Percentiles rank a stretch among this genome's conserved stretches.
phyloP scores from a whole-genome alignment of 2,329 filamentous ascomycete genomes.

The Rosellinia necatrix region DNA sequence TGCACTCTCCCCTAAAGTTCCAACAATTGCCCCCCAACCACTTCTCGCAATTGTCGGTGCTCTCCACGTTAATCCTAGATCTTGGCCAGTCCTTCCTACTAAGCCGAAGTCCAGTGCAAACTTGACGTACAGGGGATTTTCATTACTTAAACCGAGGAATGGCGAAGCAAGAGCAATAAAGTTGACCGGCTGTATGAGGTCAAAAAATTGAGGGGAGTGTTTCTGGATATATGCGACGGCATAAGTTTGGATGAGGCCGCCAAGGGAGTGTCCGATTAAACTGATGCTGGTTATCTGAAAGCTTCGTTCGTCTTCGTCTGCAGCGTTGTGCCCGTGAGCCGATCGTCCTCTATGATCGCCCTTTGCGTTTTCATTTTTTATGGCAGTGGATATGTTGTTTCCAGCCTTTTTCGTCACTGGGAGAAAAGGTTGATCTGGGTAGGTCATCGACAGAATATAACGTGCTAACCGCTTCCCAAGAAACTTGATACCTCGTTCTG shows the following conservation, averaged over 20 bases:
- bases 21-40: conserved; percentile 87
- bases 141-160: conserved; percentile 90
- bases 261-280: conserved; percentile 90
- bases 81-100: conserved; percentile 93
- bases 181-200: conserved; percentile 83
- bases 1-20: conserved; percentile 74
- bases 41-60: conserved; percentile 83
- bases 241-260: conserved; percentile 89
- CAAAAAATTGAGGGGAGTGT: conserved; percentile 89
- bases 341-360: conserved; percentile 52
- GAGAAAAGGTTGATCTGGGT: conserved; percentile 88
- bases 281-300: conserved; percentile 94
- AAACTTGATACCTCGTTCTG: conserved; percentile 95
- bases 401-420: conserved; percentile 62
- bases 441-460: conserved; percentile 87
- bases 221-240: conserved; percentile 97
- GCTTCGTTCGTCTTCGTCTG: conserved; percentile 58
- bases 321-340: conserved; percentile 65
- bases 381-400: conserved; percentile 48
- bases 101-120: conserved; percentile 96
- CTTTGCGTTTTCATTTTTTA: conserved; percentile 46
- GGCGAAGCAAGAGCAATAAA: conserved; percentile 89
- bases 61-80: conserved; percentile 92
- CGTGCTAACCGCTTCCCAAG: conserved; percentile 92
- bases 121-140: conserved; percentile 96